Conservation (phyloP, 495 filamentous ascomycete genomes). For the Tetracladium setigerum region DNA sequence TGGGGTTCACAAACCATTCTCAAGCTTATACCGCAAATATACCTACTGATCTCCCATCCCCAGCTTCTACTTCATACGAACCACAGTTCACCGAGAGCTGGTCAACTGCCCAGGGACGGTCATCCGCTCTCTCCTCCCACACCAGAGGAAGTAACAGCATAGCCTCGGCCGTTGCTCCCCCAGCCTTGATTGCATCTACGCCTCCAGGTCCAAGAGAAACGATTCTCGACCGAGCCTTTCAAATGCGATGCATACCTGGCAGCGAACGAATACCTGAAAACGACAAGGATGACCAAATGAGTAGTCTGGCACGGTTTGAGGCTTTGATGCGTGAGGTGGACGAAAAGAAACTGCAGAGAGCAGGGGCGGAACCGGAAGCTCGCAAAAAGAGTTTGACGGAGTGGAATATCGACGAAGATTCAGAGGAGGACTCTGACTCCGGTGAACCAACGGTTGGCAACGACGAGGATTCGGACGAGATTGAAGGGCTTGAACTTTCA, state of each 20-base stretch:
- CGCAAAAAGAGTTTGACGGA: conserved; percentile 5
- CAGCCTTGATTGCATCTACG: conserved; percentile 5
- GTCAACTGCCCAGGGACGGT: conserved; percentile 48
- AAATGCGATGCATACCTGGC: conserved; percentile 46
- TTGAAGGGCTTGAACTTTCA: conserved; percentile 32
- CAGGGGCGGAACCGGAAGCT: neutral
- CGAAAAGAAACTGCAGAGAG: conserved; percentile 29
- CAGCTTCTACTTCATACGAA: conserved; percentile 40
- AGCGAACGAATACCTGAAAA: conserved; percentile 26
- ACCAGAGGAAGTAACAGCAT: conserved; percentile 28
- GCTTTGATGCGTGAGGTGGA: conserved; percentile 50
- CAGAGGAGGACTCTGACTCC: conserved; percentile 10
- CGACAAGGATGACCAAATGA: conserved; percentile 34
- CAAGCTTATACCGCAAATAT: conserved; percentile 34
- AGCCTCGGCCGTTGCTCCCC: conserved; percentile 15
- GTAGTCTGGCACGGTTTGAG: conserved; percentile 49
- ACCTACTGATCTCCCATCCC: conserved; percentile 44
- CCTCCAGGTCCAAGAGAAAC: conserved; percentile 44
- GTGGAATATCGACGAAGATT: conserved; percentile 21
- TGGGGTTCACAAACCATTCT: conserved; percentile 15
- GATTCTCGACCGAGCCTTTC: conserved; percentile 52
- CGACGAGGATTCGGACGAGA: conserved; percentile 27
- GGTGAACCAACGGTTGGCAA: conserved; percentile 12
- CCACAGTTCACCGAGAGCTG: conserved; percentile 49
- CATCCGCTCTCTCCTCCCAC: conserved; percentile 37